Conservation (phyloP, 139 green algal genomes). For the Trebouxia sp. region DNA sequence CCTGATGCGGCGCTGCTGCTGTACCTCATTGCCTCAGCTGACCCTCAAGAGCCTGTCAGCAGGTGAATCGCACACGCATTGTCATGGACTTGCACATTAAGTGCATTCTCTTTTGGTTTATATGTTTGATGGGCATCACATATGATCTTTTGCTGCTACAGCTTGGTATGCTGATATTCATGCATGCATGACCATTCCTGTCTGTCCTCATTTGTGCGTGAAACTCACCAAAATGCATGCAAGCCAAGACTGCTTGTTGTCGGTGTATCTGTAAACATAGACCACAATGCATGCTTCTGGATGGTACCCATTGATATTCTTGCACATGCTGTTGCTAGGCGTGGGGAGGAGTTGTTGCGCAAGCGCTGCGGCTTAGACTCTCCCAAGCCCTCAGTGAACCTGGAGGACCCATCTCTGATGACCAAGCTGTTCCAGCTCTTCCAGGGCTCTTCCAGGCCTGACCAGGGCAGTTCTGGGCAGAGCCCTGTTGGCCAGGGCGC, state of each 20-base stretch:
- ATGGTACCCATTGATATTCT: too few relatives aligned
- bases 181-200: not conserved
- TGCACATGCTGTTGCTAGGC: constrained; percentile 40
- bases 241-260: too few relatives aligned
- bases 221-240: not conserved
- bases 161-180: not conserved
- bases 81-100: too few relatives aligned
- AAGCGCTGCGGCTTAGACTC: constrained; percentile 54
- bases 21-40: constrained; percentile 65
- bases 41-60: constrained; percentile 60
- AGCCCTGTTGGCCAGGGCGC: not conserved
- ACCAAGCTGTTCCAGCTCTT: constrained; percentile 63
- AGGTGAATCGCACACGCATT: constrained; percentile 73
- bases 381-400: constrained; percentile 55
- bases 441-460: constrained; percentile 41
- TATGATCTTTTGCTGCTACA: not conserved
- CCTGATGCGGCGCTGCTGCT: constrained; percentile 53
- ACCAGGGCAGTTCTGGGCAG: not conserved
- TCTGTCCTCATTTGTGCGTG: not conserved
- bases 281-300: too few relatives aligned
- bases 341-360: constrained; percentile 79
- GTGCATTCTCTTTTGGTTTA: not conserved
- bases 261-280: too few relatives aligned
- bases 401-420: constrained; percentile 64
- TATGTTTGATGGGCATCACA: not conserved